Conservation (phyloP, 441 rosid genomes). For the Erysimum cheiri region DNA sequence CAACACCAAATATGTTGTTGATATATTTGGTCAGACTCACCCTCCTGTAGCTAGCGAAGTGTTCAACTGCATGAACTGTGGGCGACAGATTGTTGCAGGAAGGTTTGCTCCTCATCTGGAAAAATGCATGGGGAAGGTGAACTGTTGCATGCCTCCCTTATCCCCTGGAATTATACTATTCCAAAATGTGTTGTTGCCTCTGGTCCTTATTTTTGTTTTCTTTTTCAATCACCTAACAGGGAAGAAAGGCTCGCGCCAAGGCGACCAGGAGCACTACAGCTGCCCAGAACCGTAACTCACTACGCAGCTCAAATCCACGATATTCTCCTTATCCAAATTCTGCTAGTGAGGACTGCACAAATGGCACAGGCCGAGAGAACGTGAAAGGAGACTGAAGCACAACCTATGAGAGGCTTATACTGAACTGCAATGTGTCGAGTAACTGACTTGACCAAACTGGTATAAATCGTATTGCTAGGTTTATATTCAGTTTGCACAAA, state of each 20-base stretch:
- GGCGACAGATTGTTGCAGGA: constrained; percentile 82
- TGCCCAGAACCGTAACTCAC: constrained; percentile 72
- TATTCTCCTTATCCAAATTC: constrained; percentile 63
- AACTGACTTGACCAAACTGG: constrained; percentile 27
- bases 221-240: constrained; percentile 51
- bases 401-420: constrained; percentile 29
- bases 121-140: constrained; percentile 98
- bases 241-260: constrained; percentile 89
- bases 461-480: constrained; percentile 21
- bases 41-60: constrained; percentile 82
- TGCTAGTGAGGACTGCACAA: constrained; percentile 56
- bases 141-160: constrained; percentile 17
- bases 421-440: constrained; percentile 16
- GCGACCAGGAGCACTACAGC: constrained; percentile 81
- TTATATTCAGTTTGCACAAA: constrained; percentile 24
- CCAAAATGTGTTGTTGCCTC: not conserved
- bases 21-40: constrained; percentile 90
- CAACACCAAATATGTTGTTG: constrained; percentile 81
- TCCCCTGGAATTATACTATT: not conserved
- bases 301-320: constrained; percentile 66
- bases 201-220: constrained; percentile 12
- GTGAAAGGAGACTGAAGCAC: constrained; percentile 42
- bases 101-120: constrained; percentile 97
- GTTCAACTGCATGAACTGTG: constrained; percentile 94
- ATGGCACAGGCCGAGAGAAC: constrained; percentile 60